These are phyloP conservation scores for Parastagonospora avenae DNA, from an alignment of 2,329 filamentous ascomycete genomes.

Conservation along the genomic window DNA sequence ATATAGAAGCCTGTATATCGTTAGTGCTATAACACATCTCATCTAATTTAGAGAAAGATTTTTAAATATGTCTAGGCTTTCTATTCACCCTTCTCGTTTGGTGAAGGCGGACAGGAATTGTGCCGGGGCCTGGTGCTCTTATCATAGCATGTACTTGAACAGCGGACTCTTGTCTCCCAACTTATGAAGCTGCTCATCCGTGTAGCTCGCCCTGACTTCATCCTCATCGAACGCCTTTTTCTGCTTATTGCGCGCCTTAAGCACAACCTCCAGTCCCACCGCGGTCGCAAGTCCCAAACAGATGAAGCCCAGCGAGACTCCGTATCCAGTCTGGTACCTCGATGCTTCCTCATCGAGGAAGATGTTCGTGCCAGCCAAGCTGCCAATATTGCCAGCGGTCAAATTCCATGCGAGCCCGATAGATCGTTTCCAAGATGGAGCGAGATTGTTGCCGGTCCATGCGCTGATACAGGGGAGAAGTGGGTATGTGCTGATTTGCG, in stretches of 20 bases:
- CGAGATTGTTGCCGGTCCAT: constrained; percentile 3
- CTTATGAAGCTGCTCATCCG: constrained; percentile 1
- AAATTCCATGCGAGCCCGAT: neutral
- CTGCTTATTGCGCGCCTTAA: neutral
- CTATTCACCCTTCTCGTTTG: too few relatives aligned
- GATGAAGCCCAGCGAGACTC: neutral
- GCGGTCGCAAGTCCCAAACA: neutral
- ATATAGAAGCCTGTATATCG: too few relatives aligned
- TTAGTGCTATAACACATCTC: too few relatives aligned
- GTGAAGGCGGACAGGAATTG: too few relatives aligned
- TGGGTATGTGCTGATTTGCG: neutral
- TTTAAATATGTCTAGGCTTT: too few relatives aligned
- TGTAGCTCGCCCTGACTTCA: neutral
- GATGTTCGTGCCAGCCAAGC: neutral
- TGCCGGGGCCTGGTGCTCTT: too few relatives aligned
- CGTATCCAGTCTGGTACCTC: neutral
- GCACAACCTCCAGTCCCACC: neutral
- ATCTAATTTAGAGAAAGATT: too few relatives aligned
- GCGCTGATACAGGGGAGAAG: neutral
- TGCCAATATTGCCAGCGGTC: constrained; percentile 2
- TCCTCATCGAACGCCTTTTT: constrained; percentile 1
- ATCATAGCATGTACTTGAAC: neutral
- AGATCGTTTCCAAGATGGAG: neutral
- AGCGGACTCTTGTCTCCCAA: constrained; percentile 1
- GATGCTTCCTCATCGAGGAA: neutral